These are phyloP conservation scores for Akebia trifoliata DNA, from an alignment of 164 flowering plant genomes.

Conservation along the genomic window DNA sequence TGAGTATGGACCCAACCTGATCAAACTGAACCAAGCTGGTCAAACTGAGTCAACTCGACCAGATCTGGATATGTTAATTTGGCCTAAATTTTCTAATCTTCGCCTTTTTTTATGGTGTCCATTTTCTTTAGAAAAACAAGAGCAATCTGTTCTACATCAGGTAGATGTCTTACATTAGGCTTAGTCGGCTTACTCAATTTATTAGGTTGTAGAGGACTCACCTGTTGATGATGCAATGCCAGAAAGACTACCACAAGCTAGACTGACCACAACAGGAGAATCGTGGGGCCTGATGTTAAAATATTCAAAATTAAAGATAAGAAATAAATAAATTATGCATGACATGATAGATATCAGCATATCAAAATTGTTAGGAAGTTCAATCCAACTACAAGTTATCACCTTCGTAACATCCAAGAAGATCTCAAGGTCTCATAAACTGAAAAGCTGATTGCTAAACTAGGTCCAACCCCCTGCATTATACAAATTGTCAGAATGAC, in stretches of 20 bases:
- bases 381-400: not conserved
- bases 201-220: slow-evolving; percentile 16
- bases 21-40: no score
- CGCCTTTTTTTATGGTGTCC: no score
- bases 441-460: slow-evolving; percentile 78
- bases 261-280: slow-evolving; percentile 57
- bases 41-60: no score
- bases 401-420: slow-evolving; percentile 64
- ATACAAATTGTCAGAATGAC: not conserved
- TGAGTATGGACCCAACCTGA: no score
- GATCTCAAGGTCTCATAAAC: slow-evolving; percentile 70
- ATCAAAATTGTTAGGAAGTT: not conserved
- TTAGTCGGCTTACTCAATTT: no score
- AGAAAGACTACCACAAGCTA: slow-evolving; percentile 84
- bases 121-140: no score
- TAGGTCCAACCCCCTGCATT: slow-evolving; percentile 84
- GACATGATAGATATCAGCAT: not conserved
- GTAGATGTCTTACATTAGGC: no score
- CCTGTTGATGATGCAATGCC: slow-evolving; percentile 90
- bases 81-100: no score
- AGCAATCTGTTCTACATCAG: no score
- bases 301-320: slow-evolving; percentile 1
- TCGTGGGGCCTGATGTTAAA: slow-evolving; percentile 59
- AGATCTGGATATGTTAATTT: no score
- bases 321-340: not conserved